A percentile compares a stretch with the other conserved stretches of the same genome.
Conservation (phyloP, 495 filamentous ascomycete genomes). For the Aspergillus diversus region DNA sequence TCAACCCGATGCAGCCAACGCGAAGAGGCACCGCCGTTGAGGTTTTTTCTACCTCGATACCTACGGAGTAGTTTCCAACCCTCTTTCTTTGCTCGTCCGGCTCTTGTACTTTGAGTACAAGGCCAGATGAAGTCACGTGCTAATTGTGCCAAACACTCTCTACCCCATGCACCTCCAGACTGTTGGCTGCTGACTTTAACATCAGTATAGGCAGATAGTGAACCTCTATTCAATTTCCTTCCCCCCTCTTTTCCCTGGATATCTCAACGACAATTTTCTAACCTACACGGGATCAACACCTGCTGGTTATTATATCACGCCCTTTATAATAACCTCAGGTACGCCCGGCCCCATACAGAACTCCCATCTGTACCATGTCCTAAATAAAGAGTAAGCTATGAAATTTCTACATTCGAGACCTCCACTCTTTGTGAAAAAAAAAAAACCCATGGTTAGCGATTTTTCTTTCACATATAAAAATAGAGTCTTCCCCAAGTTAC, state of each 20-base stretch:
- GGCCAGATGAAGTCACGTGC: not conserved
- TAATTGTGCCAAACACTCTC: not conserved
- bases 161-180: slow-evolving; percentile 18
- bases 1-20: slow-evolving; percentile 35
- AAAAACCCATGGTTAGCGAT: too few relatives aligned
- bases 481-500: too few relatives aligned
- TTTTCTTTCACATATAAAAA: too few relatives aligned
- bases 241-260: slow-evolving; percentile 43
- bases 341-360: slow-evolving; percentile 67
- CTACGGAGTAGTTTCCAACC: not conserved
- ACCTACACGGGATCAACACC: slow-evolving; percentile 49
- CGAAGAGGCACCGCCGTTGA: slow-evolving; percentile 21
- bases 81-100: too few relatives aligned
- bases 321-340: slow-evolving; percentile 61
- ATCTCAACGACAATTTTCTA: slow-evolving; percentile 71
- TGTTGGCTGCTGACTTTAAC: slow-evolving; percentile 4
- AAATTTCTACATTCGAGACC: too few relatives aligned
- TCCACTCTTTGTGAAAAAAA: too few relatives aligned
- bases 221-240: slow-evolving; percentile 10
- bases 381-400: too few relatives aligned
- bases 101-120: too few relatives aligned
- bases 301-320: slow-evolving; percentile 89
- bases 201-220: slow-evolving; percentile 13
- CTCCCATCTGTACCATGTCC: too few relatives aligned
- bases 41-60: slow-evolving; percentile 8